Base-by-base conservation (phyloP, 768 basidiomycete species). In the Boletus patriciae region DNA sequence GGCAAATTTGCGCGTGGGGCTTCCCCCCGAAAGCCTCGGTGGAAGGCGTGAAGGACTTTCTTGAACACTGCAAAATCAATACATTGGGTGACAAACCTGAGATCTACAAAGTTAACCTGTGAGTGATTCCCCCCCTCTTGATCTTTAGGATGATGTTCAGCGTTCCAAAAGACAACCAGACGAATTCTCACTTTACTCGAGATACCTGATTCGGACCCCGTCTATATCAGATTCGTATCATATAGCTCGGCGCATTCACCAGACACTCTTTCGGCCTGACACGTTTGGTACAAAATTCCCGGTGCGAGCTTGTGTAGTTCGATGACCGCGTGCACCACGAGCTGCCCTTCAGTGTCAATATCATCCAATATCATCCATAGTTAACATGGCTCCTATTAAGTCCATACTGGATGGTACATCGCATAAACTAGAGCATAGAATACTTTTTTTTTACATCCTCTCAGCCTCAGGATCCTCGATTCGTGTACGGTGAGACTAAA, bases 181-280 rank as follows among this genome's bases (percentile, higher is more conserved):
- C 21, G 64, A 70, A 37, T 83, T 81, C 61, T 73, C 78, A 7
- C 43, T 81, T 54, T 75, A 73, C 60, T 78, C 84, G 25, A 80
- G 82, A 46, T 83, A 80, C 60, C 60, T 85, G 11, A 75, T 92
- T 27, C 82, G 81, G 34, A 70, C 87, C 51, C 68, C 72, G 3
- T 82, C 83, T 0, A 72, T 77, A 18, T 77, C 87, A 10, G 87
- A 92, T 64, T 91, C 91, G 1, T 82, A 88, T 62, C 82, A 81
- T 50, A 71, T 92, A 25, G 85, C 84, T 19, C 83, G 87, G 48
- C 69, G 75, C 37, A 57, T 86, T 44, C 88, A 93, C 67, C 79
- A 83, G 77, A 84, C 81, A 1, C 71, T 73, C 36, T 82, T 74
- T 56, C 70, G 70, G 10, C 73, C 73, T 27, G 75, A 70, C 18